phyloP scores from a whole-genome alignment of 2,329 filamentous ascomycete species.

The Cephalotrichum gorgonifer region DNA sequence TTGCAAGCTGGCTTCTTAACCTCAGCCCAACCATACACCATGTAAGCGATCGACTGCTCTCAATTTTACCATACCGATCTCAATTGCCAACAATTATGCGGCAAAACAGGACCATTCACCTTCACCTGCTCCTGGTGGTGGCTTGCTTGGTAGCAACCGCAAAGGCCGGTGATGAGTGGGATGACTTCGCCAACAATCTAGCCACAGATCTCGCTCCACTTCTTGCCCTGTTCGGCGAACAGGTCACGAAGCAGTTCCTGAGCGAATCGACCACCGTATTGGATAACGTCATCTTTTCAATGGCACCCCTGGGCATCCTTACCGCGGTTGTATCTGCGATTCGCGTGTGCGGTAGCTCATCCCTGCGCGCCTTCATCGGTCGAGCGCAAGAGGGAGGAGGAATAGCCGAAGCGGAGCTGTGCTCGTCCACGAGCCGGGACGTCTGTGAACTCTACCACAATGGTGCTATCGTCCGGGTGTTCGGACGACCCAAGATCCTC shows the following conservation, averaged over 20 bases:
- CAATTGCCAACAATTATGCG: too few species aligned
- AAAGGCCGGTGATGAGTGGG: neutral
- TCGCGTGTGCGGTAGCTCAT: constrained; percentile 17
- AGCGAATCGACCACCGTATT: constrained; percentile 17
- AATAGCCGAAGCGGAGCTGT: constrained; percentile 25
- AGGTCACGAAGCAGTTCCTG: constrained; percentile 26
- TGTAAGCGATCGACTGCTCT: too few species aligned
- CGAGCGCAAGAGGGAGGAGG: constrained; percentile 22
- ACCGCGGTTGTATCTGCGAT: constrained; percentile 22
- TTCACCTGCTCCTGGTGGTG: neutral
- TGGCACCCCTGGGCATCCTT: constrained; percentile 26
- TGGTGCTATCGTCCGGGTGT: constrained; percentile 18
- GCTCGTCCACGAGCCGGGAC: constrained; percentile 26
- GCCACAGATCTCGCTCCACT: constrained; percentile 22
- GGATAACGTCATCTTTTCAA: constrained; percentile 22
- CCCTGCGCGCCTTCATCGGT: constrained; percentile 26
- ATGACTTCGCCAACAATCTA: constrained; percentile 23
- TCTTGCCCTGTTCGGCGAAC: constrained; percentile 25
- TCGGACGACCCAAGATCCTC: constrained; percentile 21
- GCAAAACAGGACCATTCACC: too few species aligned
- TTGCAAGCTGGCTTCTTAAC: too few species aligned
- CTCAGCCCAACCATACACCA: too few species aligned
- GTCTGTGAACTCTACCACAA: constrained; percentile 27
- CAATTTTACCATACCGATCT: too few species aligned
- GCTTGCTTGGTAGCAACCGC: neutral